These are phyloP conservation scores for Fusarium continuum DNA, from an alignment of 2,329 filamentous ascomycete species.

Conservation along the genomic window DNA sequence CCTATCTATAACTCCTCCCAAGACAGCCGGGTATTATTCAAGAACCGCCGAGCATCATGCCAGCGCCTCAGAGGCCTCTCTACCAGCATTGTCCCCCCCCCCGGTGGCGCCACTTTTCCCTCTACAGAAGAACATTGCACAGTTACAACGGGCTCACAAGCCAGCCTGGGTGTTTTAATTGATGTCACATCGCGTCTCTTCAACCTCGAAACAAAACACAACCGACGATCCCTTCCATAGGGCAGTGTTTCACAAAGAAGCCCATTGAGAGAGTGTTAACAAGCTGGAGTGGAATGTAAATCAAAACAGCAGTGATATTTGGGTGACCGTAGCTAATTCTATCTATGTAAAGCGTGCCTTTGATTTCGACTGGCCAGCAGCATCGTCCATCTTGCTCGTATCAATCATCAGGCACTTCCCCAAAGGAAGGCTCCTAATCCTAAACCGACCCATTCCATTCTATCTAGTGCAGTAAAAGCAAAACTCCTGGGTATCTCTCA, in stretches of 20 bases:
- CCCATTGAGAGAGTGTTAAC: too few relatives aligned
- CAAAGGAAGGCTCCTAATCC: constrained; percentile 35
- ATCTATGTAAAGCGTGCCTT: constrained; percentile 41
- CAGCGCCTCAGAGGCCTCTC: constrained; percentile 7
- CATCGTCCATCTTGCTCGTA: constrained; percentile 44
- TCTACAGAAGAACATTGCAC: constrained; percentile 35
- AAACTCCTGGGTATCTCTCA: constrained; percentile 45
- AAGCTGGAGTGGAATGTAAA: background rate
- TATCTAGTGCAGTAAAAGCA: constrained; percentile 39
- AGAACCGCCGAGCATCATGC: constrained; percentile 31
- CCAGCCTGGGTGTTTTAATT: constrained; percentile 33
- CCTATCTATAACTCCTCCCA: constrained; percentile 1
- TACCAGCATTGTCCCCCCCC: too few relatives aligned
- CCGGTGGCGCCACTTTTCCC: constrained; percentile 34
- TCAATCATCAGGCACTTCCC: constrained; percentile 41
- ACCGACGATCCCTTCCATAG: constrained; percentile 28
- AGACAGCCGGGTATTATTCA: constrained; percentile 7
- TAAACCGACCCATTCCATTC: constrained; percentile 37
- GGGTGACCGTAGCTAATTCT: constrained; percentile 41
- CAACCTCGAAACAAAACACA: constrained; percentile 37
- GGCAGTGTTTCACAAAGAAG: constrained; percentile 30
- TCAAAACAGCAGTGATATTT: constrained; percentile 32
- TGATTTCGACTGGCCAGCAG: constrained; percentile 43
- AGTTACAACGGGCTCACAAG: constrained; percentile 26
- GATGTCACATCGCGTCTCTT: constrained; percentile 32